Conservation (phyloP, 345 rosid species). For the Nephelium lappaceum region DNA sequence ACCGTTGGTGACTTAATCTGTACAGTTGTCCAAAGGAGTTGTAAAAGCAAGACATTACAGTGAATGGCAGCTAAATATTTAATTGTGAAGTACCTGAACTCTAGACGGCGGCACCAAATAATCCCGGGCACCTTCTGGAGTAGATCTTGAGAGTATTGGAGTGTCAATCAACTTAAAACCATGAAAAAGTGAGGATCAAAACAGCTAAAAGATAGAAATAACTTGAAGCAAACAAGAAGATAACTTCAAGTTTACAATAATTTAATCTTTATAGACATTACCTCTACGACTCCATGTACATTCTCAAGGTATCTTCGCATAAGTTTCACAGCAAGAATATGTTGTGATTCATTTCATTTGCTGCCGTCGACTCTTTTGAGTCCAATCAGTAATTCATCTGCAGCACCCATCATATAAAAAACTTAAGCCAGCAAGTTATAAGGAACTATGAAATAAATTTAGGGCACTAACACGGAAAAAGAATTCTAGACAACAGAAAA, state of each 20-base stretch:
- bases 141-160: slow-evolving; percentile 91
- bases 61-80: background rate
- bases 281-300: slow-evolving; percentile 85
- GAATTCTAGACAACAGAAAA: background rate
- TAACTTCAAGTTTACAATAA: background rate
- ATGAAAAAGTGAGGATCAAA: slow-evolving; percentile 47
- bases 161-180: slow-evolving; percentile 88
- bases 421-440: background rate
- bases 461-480: background rate
- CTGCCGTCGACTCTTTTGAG: slow-evolving; percentile 50
- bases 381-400: background rate
- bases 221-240: background rate
- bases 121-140: slow-evolving; percentile 98
- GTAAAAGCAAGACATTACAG: background rate
- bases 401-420: background rate
- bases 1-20: background rate
- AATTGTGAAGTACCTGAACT: slow-evolving; percentile 70
- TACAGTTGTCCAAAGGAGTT: background rate
- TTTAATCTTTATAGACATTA: slow-evolving; percentile 26
- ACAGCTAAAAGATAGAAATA: slow-evolving; percentile 10
- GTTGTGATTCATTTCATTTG: slow-evolving; percentile 88
- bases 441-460: background rate
- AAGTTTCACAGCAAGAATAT: slow-evolving; percentile 77
- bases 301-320: slow-evolving; percentile 88
- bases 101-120: slow-evolving; percentile 90